Evolutionary conservation across 805 yeast species (phyloP), one percentile per base, ranked within the genome.

Genomic region (Kluyveromyces aestuarii): DNA sequence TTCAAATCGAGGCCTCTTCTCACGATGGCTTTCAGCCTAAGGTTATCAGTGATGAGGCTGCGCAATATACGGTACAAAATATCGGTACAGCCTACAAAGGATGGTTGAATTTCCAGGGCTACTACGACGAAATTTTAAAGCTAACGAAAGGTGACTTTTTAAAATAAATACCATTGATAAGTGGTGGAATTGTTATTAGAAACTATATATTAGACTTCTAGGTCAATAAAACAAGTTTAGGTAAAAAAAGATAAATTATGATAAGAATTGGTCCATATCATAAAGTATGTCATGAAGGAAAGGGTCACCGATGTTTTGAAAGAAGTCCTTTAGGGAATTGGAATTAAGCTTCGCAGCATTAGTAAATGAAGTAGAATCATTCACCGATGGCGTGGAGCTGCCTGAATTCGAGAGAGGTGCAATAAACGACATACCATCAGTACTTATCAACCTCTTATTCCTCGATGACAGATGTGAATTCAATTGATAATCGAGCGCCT

Each of bases 51-150:
- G 80, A 82, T 52, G 80, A 79, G 51, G 85, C 73, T 56, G 90
- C 91, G 17, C 76, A 75, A 17, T 85, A 78, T 67, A 83, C 89
- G 3, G 75, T 72, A 54, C 72, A 75, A 49, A 72, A 77, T 64
- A 71, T 72, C 17, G 77, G 76, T 11, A 89, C 84, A 61, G 79
- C 84, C 7, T 90, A 81, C 56, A 71, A 83, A 3, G 64, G 84
- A 51, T 86, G 80, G 66, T 71, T 79, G 42, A 93, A 85, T 56
- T 82, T 84, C 64, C 88, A 83, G 66, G 80, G 84, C 2, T 89
- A 84, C 50, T 72, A 70, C 40, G 82, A 80, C 52, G 72, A 59
- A 45, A 82, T 78, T 60, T 51, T 66, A 9, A 62, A 58, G 27
- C 35, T 55, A 39, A 41, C 58, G 4, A 53, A 58, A 16, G 67